Percentiles rank a stretch among this genome's conserved stretches.
phyloP scores from a whole-genome alignment of 1,139 yeast species.

The Pichia terricola region DNA sequence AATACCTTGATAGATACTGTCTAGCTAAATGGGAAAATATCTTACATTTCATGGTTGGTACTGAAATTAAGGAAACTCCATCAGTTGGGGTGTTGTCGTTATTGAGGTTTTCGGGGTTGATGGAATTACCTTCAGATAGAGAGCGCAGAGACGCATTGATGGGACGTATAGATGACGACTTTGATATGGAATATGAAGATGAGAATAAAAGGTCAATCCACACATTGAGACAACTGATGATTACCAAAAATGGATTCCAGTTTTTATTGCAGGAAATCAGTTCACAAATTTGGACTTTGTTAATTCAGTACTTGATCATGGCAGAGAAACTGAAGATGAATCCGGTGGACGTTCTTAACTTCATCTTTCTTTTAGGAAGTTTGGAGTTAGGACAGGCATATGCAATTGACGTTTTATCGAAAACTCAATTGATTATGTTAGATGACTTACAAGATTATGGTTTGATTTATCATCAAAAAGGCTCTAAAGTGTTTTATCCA shows the following conservation, averaged over 20 bases:
- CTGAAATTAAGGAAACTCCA: conserved; percentile 57
- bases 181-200: conserved; percentile 20
- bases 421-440: conserved; percentile 78
- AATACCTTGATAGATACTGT: conserved; percentile 71
- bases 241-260: conserved; percentile 90
- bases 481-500: conserved; percentile 51
- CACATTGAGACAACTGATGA: conserved; percentile 41
- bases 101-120: conserved; percentile 67
- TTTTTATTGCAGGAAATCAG: conserved; percentile 85
- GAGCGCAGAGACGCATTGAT: conserved; percentile 19
- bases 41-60: conserved; percentile 95
- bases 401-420: conserved; percentile 58
- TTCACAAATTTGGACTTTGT: conserved; percentile 89
- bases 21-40: conserved; percentile 89
- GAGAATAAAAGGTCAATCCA: conserved; percentile 12
- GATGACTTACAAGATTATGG: conserved; percentile 91
- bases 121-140: conserved; percentile 49
- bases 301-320: conserved; percentile 78
- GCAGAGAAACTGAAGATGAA: conserved; percentile 84
- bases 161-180: conserved; percentile 12
- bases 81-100: conserved; percentile 59
- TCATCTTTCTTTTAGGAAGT: conserved; percentile 87
- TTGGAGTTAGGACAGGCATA: conserved; percentile 86
- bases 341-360: conserved; percentile 90
- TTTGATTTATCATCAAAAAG: conserved; percentile 50